phyloP scores from a whole-genome alignment of 1,139 yeast genomes.

The Taphrina deformans region DNA sequence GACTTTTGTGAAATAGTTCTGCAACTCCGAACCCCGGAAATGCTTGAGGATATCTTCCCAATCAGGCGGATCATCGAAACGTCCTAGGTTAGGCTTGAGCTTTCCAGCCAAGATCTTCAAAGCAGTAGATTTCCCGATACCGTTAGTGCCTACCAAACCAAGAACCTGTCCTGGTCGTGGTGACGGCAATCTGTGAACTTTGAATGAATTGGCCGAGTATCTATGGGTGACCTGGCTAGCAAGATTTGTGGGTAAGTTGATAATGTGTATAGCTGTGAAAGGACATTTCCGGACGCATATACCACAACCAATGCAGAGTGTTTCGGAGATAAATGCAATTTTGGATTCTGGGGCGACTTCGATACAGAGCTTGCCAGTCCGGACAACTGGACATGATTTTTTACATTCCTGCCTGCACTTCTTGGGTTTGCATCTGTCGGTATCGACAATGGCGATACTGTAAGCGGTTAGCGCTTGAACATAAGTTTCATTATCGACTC shows the following conservation, averaged over 20 bases:
- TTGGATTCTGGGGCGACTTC: slow-evolving; percentile 89
- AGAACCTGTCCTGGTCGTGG: slow-evolving; percentile 99
- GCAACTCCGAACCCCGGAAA: slow-evolving; percentile 96
- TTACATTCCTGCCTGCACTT: slow-evolving; percentile 98
- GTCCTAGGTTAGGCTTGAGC: slow-evolving; percentile 93
- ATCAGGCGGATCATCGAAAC: slow-evolving; percentile 91
- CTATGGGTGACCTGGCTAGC: slow-evolving; percentile 92
- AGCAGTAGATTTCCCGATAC: slow-evolving; percentile 99
- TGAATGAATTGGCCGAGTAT: slow-evolving; percentile 96
- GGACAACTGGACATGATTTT: slow-evolving; percentile 94
- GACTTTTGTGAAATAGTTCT: slow-evolving; percentile 89
- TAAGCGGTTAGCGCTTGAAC: slow-evolving; percentile 1
- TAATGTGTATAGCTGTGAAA: slow-evolving; percentile 91
- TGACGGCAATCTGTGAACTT: slow-evolving; percentile 92
- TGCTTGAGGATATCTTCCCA: slow-evolving; percentile 90
- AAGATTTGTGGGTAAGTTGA: slow-evolving; percentile 91
- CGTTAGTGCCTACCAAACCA: slow-evolving; percentile 97
- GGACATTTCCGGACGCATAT: slow-evolving; percentile 98
- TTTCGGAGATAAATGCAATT: slow-evolving; percentile 94
- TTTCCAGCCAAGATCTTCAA: slow-evolving; percentile 96
- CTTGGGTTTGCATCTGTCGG: slow-evolving; percentile 94
- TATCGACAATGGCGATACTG: slow-evolving; percentile 91
- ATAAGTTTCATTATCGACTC: not conserved
- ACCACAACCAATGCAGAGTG: slow-evolving; percentile 98
- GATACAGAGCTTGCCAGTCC: slow-evolving; percentile 95